Base-by-base conservation (phyloP, 345 rosid species). In the Hibiscus syriacus region DNA sequence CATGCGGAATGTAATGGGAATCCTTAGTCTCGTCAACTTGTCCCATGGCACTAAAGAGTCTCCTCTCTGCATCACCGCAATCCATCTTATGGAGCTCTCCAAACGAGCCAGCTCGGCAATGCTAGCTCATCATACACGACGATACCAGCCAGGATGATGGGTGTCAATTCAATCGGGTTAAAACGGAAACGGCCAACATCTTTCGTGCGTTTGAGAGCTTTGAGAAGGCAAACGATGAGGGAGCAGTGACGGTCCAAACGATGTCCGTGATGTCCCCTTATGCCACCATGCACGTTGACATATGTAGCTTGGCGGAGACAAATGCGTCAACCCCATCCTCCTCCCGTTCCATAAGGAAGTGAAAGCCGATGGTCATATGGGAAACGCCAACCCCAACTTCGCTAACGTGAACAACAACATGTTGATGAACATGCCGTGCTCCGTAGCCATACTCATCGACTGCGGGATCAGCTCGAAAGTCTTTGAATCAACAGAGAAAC, bases 271-370 rank as follows among this genome's bases (percentile, higher is more conserved):
- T 89, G 0, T 85, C 96, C 17, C 89, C 86, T 13, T 83, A 80
- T 64, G 14, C 76, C 0, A 80, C 85, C 4, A 89, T 84, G 83
- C 89, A 87, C 59, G 81, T 83, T 43, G 98, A 89, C 57, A 77
- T 92, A 5, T 76, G 86, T 67, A 36, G 78, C 46, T 57, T 89
- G 3, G 92, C 90, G 0, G 83, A 85, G 94, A 86, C 66, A 89
- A 89, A 74, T 62, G 55, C 6, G 81, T 58, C 7, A 60, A 79
- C 22, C 20, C 89, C 66, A 55, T 89, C 68, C 69, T 89, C 64
- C 25, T 87, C 19, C 93, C 96, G 13, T 91, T 80, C 76, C 84
- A 82, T 10, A 80, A 70, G 69, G 49, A 34, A 17, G 23, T 72
- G 66, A 58, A 72, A 5, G 25, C 67, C 0, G 76, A 78, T 11